Conservation (phyloP, 192 early-diverging fungal genomes). For the Linnemannia zychae region DNA sequence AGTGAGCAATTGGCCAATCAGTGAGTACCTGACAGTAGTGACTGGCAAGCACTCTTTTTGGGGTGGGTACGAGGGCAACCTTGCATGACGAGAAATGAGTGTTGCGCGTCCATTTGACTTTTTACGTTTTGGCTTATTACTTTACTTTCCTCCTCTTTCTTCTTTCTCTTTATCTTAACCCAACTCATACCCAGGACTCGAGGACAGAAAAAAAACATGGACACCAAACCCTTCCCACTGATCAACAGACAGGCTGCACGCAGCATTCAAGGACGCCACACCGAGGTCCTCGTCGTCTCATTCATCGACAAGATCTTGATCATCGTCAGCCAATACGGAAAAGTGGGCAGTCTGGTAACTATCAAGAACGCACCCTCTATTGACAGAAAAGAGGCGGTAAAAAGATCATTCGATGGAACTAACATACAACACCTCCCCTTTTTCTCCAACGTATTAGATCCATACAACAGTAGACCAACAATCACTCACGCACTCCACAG, state of each 20-base stretch:
- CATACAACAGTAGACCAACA: conserved; percentile 60
- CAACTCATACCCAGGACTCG: not conserved
- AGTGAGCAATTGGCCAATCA: not conserved
- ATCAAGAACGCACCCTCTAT: not conserved
- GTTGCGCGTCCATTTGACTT: too few relatives aligned
- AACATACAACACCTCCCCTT: not conserved
- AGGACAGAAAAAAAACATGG: not conserved
- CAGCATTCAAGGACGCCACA: conserved; percentile 59
- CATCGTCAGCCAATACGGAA: conserved; percentile 66
- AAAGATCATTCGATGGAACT: not conserved
- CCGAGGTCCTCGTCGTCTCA: conserved; percentile 63
- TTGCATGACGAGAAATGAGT: too few relatives aligned
- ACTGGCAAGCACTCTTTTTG: too few relatives aligned
- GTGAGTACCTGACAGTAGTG: not conserved
- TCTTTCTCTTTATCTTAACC: not conserved
- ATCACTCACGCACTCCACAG: conserved; percentile 36
- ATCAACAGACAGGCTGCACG: conserved; percentile 60
- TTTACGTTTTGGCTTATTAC: too few relatives aligned
- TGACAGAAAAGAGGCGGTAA: not conserved
- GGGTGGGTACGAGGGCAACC: too few relatives aligned
- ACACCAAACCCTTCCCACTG: conserved; percentile 59
- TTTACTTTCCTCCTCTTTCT: not conserved
- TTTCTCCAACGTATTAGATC: conserved; percentile 37
- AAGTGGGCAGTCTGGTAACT: conserved; percentile 67
- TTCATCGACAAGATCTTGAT: conserved; percentile 68